phyloP scores from a whole-genome alignment of 169 alveolate species.

The Sarcocystis neurona region DNA sequence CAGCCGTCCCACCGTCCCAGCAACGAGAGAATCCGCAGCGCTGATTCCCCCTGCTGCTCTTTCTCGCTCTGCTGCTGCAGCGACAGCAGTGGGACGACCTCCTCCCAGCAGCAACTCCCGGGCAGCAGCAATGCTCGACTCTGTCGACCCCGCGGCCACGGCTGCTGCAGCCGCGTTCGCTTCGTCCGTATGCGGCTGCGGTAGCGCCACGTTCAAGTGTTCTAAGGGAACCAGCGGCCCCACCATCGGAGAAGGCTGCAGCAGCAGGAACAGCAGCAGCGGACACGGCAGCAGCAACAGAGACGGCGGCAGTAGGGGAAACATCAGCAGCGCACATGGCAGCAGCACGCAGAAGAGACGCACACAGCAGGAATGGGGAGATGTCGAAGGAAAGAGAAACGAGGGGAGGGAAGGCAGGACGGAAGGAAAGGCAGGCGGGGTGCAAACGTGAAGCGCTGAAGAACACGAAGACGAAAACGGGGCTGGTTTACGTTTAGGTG shows the following conservation, averaged over 20 bases:
- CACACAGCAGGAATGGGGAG: too few relatives aligned
- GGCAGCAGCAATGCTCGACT: background rate
- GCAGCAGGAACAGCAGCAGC: too few relatives aligned
- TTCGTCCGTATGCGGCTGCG: slow-evolving; percentile 18
- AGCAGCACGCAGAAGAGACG: too few relatives aligned
- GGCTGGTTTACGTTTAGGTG: too few relatives aligned
- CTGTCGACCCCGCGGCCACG: background rate
- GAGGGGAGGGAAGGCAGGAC: too few relatives aligned
- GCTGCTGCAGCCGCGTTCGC: background rate
- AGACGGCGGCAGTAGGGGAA: too few relatives aligned
- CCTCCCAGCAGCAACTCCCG: background rate
- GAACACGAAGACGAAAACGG: too few relatives aligned
- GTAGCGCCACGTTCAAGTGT: slow-evolving; percentile 58
- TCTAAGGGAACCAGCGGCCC: slow-evolving; percentile 59
- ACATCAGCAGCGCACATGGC: too few relatives aligned
- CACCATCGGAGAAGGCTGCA: background rate
- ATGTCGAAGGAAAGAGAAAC: too few relatives aligned
- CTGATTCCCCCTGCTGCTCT: background rate
- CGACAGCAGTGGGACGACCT: background rate
- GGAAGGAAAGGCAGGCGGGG: too few relatives aligned
- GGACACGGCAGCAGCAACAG: too few relatives aligned
- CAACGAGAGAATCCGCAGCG: background rate
- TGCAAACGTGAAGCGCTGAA: too few relatives aligned
- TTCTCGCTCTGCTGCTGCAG: background rate
- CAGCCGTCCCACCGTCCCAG: background rate